Conservation (phyloP, 495 filamentous ascomycete genomes). For the Xylaria grammica region DNA sequence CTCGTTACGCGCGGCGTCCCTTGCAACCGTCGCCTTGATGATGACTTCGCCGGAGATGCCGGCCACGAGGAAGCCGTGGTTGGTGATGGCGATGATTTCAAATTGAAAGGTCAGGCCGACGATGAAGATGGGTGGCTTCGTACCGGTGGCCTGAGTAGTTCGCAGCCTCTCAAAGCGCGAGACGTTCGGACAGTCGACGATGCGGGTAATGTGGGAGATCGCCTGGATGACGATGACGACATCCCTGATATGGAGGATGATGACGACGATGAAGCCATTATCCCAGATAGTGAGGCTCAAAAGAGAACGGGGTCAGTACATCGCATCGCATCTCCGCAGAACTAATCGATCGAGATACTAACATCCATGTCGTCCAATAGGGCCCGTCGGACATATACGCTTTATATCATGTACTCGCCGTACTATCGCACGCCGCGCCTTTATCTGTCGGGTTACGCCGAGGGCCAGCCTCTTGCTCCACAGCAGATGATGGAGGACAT, state of each 20-base stretch:
- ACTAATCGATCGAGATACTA: neutral
- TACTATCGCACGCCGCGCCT: constrained; percentile 97
- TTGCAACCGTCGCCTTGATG: constrained; percentile 87
- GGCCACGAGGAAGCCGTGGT: constrained; percentile 84
- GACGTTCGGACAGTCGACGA: constrained; percentile 90
- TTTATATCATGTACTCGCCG: constrained; percentile 96
- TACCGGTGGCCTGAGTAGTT: constrained; percentile 76
- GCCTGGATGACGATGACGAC: constrained; percentile 78
- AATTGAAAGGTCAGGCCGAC: constrained; percentile 54
- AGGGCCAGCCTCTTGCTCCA: constrained; percentile 82
- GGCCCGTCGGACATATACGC: constrained; percentile 86
- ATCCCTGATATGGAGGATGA: constrained; percentile 99
- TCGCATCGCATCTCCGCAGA: neutral
- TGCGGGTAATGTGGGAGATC: constrained; percentile 74
- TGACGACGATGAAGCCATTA: constrained; percentile 97
- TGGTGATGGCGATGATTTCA: constrained; percentile 71
- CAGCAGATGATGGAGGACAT: constrained; percentile 99
- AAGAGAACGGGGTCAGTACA: constrained; percentile 70
- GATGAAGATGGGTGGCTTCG: constrained; percentile 92
- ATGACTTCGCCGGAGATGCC: constrained; percentile 88
- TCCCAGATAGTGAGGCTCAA: constrained; percentile 70
- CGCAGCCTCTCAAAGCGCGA: constrained; percentile 70
- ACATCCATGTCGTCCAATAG: constrained; percentile 48
- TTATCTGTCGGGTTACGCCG: constrained; percentile 92
- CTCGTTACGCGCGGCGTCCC: constrained; percentile 93